Evolutionary conservation across 441 rosid genomes (phyloP), one percentile per base, ranked within the genome.

Genomic region (Biscutella laevigata): DNA sequence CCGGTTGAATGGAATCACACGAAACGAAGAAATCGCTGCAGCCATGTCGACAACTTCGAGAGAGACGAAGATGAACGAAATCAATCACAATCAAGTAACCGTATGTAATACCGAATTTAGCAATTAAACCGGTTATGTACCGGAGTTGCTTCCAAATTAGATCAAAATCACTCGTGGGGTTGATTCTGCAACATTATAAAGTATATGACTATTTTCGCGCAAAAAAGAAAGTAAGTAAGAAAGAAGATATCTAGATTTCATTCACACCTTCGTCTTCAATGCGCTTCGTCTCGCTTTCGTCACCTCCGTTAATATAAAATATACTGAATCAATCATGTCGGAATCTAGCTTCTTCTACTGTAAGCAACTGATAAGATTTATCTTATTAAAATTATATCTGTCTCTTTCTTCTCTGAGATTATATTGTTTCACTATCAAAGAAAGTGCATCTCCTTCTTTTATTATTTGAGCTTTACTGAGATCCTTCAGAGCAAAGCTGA

Each of bases 11-110:
- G 64, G 50, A 5, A 51, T 4, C 2, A 58, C 9, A 51, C 60
- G 60, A 37, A 65, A 55, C 7, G 59, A 49, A 36, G 70, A 58
- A 43, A 58, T 58, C 1, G 70, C 6, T 51, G 59, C 25, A 11
- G 54, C 70, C 70, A 50, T 57, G 33, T 56, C 39, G 29, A 10
- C 47, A 63, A 12, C 51, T 64, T 64, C 45, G 25, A 55, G 57
- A 40, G 69, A 44, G 29, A 47, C 17, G 10, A 17, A 52, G 47
- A 21, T 6, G 20, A 16, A 27, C 16, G 25, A 14, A 29, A 60
- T 14, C 16, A 36, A 34, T n/a, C n/a, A n/a, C n/a, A n/a, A n/a
- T 11, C 12, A 8, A 34, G 32, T 22, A 17, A 15, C 4, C 5
- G 7, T 3, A 29, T 17, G 17, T 19, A 52, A 10, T 37, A 7